Evolutionary conservation across 805 yeast genomes (phyloP).

Genomic region (Yamadazyma insecticola): DNA sequence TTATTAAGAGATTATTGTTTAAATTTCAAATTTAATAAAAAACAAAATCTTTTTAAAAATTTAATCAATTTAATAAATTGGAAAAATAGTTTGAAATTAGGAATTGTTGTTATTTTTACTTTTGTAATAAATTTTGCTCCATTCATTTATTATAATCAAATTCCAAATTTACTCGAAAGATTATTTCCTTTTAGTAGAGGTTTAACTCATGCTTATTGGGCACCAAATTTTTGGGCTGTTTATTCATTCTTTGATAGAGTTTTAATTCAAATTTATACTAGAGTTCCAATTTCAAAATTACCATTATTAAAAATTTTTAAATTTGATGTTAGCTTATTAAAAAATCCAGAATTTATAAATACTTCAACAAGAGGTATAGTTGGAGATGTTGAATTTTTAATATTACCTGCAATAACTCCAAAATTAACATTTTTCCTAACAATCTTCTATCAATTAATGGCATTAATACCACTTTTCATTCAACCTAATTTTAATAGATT

Average conservation of each 20-base stretch:
- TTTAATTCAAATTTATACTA: slow-evolving; percentile 43
- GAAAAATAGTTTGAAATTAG: slow-evolving; percentile 58
- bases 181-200: slow-evolving; percentile 94
- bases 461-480: slow-evolving; percentile 63
- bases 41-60: slow-evolving; percentile 18
- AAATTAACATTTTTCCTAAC: slow-evolving; percentile 73
- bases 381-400: slow-evolving; percentile 79
- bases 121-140: slow-evolving; percentile 75
- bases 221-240: slow-evolving; percentile 95
- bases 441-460: slow-evolving; percentile 76
- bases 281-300: slow-evolving; percentile 26
- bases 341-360: slow-evolving; percentile 23
- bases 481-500: slow-evolving; percentile 77
- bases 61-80: slow-evolving; percentile 43
- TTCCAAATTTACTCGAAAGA: slow-evolving; percentile 62
- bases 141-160: slow-evolving; percentile 54
- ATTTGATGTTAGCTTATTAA: slow-evolving; percentile 40
- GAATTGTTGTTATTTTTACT: slow-evolving; percentile 54
- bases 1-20: slow-evolving; percentile 71
- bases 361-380: slow-evolving; percentile 78
- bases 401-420: slow-evolving; percentile 80
- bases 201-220: slow-evolving; percentile 97
- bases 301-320: slow-evolving; percentile 35
- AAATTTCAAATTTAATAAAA: slow-evolving; percentile 28
- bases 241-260: slow-evolving; percentile 80